Evolutionary conservation across 2,329 filamentous ascomycete species (phyloP), one percentile per base, ranked within the genome.

Genomic region (Fusarium secorum): DNA sequence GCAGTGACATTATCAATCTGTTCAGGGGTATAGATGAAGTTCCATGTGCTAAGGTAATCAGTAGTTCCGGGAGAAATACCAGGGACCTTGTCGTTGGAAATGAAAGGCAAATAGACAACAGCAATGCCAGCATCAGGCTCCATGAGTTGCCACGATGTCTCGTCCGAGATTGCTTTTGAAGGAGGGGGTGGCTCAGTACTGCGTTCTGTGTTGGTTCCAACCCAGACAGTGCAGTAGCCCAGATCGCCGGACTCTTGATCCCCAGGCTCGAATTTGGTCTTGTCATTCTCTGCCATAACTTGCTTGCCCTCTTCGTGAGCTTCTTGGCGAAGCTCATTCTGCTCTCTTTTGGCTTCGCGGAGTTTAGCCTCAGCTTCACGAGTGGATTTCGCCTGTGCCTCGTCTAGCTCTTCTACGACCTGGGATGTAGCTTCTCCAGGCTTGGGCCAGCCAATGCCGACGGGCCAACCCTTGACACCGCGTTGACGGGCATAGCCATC

Each of bases 41-140:
- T 99, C 96, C 96, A 99, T 0, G 96, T 99, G 73, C 90, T 93
- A 84, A 98, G 89, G 81, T 94, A 98, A 66, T 97, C 94, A 57
- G 89, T 92, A 5, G 87, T 88, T 28, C 90, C 90, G 0, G 96
- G 96, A 73, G 97, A 92, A n/a, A 98, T 91, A 45, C 89, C 92
- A 0, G 90, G 87, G 0, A 94, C 91, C 66, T 91, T 91, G 0
- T 91, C 87, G 78, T 99, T 98, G 32, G 91, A 88, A 18, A 98
- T 84, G 68, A 98, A 91, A 0, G 96, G 96, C 76, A 98, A 91
- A 82, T 99, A 99, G 20, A 97, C 86, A 7, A 99, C 90, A 0
- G 95, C 88, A 42, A 99, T 91, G 20, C 96, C 96, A 0, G 96
- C 95, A 60, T 94, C 85, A 1, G 93, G 90, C 55, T 90, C 84